Percentiles rank a stretch among this genome's conserved stretches.
Evolutionary conservation across 1,284 basidiomycete species (phyloP).

Genomic region (Coniferiporia sulphurascens): DNA sequence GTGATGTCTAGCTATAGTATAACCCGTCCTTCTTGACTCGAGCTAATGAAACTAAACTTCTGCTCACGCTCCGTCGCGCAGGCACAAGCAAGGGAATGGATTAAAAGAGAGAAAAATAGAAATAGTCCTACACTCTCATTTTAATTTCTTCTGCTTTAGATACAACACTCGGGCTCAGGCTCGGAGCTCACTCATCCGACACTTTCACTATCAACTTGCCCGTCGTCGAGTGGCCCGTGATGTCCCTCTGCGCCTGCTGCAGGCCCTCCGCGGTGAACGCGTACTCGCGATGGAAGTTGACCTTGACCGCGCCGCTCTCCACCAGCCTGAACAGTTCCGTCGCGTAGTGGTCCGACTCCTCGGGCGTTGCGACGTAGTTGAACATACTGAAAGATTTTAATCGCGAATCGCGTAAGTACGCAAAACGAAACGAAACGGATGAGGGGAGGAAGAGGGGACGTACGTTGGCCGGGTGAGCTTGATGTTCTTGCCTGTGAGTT

Average conservation of each 20-base stretch:
- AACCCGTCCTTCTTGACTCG: too few relatives aligned
- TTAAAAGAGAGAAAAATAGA: too few relatives aligned
- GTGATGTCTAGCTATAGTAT: too few relatives aligned
- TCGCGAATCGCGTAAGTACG: too few relatives aligned
- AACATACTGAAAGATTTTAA: conserved; percentile 36
- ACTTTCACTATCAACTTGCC: conserved; percentile 83
- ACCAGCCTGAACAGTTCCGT: conserved; percentile 66
- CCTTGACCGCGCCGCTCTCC: conserved; percentile 57
- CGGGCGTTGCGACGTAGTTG: conserved; percentile 69
- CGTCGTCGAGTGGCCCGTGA: conserved; percentile 71
- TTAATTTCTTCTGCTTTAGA: too few relatives aligned
- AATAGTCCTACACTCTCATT: too few relatives aligned
- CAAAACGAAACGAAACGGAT: too few relatives aligned
- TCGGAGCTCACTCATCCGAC: conserved; percentile 15
- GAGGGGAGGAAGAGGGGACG: conserved; percentile 25
- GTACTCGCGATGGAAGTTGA: conserved; percentile 76
- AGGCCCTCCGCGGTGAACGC: conserved; percentile 81
- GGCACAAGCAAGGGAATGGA: too few relatives aligned
- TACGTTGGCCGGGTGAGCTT: conserved; percentile 75
- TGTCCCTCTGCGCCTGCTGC: conserved; percentile 73
- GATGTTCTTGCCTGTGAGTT: conserved; percentile 79
- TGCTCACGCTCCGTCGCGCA: too few relatives aligned
- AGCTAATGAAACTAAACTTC: too few relatives aligned
- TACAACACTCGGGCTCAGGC: too few relatives aligned
- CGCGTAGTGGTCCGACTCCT: conserved; percentile 67